A percentile compares a stretch with the other conserved stretches of the same genome.
phyloP scores from a whole-genome alignment of 108 stramenopile genomes.

The Nitzschia sp. region DNA sequence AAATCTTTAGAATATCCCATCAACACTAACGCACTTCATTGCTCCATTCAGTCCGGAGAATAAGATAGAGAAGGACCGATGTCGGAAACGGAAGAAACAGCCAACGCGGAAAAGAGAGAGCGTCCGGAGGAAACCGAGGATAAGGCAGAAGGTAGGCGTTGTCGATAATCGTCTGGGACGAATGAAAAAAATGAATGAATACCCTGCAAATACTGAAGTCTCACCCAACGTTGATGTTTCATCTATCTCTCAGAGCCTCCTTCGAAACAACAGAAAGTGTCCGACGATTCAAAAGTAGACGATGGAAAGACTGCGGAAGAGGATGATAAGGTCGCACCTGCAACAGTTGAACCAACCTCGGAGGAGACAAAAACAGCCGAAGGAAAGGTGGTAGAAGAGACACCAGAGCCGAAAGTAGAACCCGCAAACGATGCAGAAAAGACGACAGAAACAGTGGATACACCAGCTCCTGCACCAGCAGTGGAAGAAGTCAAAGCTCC shows the following conservation, averaged over 20 bases:
- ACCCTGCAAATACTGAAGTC: too few relatives aligned
- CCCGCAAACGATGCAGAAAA: not conserved
- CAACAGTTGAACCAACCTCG: not conserved
- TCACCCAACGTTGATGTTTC: too few relatives aligned
- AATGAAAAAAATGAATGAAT: too few relatives aligned
- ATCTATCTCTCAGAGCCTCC: not conserved
- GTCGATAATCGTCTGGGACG: too few relatives aligned
- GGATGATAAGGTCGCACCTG: not conserved
- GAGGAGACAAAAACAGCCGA: constrained; percentile 5
- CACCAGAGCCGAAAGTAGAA: not conserved
- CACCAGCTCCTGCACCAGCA: not conserved
- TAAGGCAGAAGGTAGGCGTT: constrained; percentile 14
- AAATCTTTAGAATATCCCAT: too few relatives aligned
- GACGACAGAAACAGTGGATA: not conserved
- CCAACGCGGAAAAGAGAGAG: constrained; percentile 17
- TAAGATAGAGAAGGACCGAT: too few relatives aligned
- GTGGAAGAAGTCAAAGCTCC: too few relatives aligned
- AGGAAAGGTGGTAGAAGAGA: not conserved
- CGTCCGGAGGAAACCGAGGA: constrained; percentile 21
- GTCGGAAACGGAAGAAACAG: constrained; percentile 1
- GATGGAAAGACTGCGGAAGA: not conserved
- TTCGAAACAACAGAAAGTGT: not conserved
- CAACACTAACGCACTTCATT: too few relatives aligned
- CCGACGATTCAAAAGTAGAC: not conserved
- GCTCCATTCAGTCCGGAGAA: too few relatives aligned